Base-by-base conservation (phyloP, 192 early-diverging fungal species). In the Backusella macrospora region DNA sequence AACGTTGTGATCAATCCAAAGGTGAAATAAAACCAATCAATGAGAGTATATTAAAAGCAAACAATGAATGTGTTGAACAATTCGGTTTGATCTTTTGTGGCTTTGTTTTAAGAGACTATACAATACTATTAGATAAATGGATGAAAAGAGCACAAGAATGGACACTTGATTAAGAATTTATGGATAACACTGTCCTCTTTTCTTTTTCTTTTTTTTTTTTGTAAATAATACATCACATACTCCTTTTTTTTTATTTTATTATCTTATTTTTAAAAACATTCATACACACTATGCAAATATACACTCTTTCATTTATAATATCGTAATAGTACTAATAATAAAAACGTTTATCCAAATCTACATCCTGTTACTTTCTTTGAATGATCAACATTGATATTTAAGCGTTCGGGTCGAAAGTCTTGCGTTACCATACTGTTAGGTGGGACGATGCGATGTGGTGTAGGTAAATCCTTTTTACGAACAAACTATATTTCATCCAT, bases 331-430 rank as follows among this genome's bases (percentile, higher is more conserved):
- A 47, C 16, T 15, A 48, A n/a, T 4, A 16, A 13, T 48, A 48
- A 48, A 48, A 48, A 16, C 5, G 15, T 70, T 78, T 65, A 86
- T 55, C 85, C 81, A 64, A 76, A 82, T 6, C 73, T 65, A 12
- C 84, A 83, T 55, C 65, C 71, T 26, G 34, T 68, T 23, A 82
- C 70, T 16, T 73, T 68, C 46, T 78, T 73, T n/a, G 65, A 62
- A 5, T 72, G 47, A 45, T 81, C 79, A 12, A 84, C 47, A 13
- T 79, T 23, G 38, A 88, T 65, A 64, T 88, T 88, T 38, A 88
- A 49, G 29, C 86, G 68, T 14, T 84, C 75, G 9, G 81, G 79
- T 42, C 66, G 39, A 66, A 68, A 86, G 39, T 88, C 86, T 81
- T 83, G 81, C 1, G 86, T 88, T 42, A 73, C 65, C 13, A 86